Conservation (phyloP, 768 basidiomycete species). For the Rhodotorula sphaerocarpa region DNA sequence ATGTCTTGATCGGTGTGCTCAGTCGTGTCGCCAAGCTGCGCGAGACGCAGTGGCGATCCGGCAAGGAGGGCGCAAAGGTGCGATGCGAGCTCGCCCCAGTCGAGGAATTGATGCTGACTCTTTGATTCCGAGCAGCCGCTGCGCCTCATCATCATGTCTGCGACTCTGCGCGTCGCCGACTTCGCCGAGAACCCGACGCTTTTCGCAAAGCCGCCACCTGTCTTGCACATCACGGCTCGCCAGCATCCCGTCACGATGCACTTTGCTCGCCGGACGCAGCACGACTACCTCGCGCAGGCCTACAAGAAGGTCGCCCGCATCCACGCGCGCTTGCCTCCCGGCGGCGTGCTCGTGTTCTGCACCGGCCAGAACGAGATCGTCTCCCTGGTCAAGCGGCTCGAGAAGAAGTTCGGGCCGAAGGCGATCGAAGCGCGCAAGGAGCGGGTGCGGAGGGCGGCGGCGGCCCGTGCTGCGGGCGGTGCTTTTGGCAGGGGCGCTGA, state of each 20-base stretch:
- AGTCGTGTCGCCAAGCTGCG: constrained; percentile 83
- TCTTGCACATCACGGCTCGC: constrained; percentile 78
- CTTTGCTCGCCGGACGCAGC: constrained; percentile 73
- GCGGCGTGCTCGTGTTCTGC: constrained; percentile 85
- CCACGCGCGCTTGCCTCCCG: constrained; percentile 80
- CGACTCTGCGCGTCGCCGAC: constrained; percentile 85
- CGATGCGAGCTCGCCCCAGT: constrained; percentile 4
- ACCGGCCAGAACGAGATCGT: constrained; percentile 94
- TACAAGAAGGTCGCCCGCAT: constrained; percentile 85
- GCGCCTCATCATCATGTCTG: constrained; percentile 95
- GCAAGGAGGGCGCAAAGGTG: constrained; percentile 64
- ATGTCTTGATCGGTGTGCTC: constrained; percentile 92
- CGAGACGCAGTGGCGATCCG: constrained; percentile 78
- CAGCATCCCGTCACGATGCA: constrained; percentile 93
- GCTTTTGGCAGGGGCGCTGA: background rate
- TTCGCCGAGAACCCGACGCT: constrained; percentile 77
- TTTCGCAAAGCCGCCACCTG: constrained; percentile 76
- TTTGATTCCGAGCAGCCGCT: constrained; percentile 55
- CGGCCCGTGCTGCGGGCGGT: constrained; percentile 16
- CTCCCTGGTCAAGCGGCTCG: constrained; percentile 70
- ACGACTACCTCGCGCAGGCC: constrained; percentile 84
- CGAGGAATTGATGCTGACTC: constrained; percentile 9
- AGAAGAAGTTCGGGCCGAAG: constrained; percentile 64
- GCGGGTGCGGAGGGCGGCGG: constrained; percentile 38
- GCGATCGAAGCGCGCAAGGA: constrained; percentile 54